These are phyloP conservation scores for Candida nanaspora DNA, from an alignment of 805 yeast species.

Conservation along the genomic window DNA sequence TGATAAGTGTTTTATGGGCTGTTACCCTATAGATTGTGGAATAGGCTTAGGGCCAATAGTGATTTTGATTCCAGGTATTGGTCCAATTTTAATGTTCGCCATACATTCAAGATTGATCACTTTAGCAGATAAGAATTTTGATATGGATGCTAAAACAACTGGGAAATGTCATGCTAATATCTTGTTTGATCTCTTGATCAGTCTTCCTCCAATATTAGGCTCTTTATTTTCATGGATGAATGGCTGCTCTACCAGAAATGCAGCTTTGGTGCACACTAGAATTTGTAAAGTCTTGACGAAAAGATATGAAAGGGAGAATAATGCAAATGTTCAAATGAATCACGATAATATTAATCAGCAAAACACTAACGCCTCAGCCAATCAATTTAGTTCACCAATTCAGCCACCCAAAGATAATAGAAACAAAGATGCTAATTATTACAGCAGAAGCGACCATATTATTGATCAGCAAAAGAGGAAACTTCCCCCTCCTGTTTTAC, in stretches of 20 bases:
- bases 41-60: constrained; percentile 73
- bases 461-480: not conserved
- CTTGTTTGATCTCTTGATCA: constrained; percentile 61
- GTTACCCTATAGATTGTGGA: constrained; percentile 68
- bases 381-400: not conserved
- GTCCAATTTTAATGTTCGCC: constrained; percentile 75
- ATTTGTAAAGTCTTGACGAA: constrained; percentile 12
- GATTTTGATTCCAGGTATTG: constrained; percentile 66
- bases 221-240: constrained; percentile 72
- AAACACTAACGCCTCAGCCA: not conserved
- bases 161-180: constrained; percentile 76
- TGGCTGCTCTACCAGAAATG: constrained; percentile 84
- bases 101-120: constrained; percentile 64
- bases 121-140: constrained; percentile 48
- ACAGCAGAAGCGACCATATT: not conserved
- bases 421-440: not conserved
- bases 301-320: constrained; percentile 6
- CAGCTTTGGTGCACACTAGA: constrained; percentile 61
- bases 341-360: not conserved
- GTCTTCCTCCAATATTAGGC: constrained; percentile 79
- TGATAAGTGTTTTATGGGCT: constrained; percentile 77
- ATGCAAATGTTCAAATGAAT: not conserved
- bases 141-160: constrained; percentile 49
- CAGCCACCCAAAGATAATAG: not conserved
- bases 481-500: not conserved